Evolutionary conservation across 495 filamentous ascomycete species (phyloP).

Genomic region (Pyrenula massariospora): DNA sequence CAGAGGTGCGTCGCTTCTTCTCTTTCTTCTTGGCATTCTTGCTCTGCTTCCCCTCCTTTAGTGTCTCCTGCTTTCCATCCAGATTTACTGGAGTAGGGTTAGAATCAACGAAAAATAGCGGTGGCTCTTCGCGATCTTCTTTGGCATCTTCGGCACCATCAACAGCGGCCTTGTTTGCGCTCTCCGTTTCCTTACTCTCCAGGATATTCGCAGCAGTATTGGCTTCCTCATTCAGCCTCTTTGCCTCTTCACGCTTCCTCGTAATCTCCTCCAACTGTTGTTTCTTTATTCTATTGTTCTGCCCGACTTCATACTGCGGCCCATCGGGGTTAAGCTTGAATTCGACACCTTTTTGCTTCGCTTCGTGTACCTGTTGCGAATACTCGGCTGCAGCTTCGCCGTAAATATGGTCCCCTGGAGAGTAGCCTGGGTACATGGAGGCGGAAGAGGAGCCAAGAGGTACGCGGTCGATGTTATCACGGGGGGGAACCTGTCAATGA

Average conservation of each 20-base stretch:
- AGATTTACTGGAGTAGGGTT: conserved; percentile 13
- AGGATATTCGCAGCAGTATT: background rate
- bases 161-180: background rate
- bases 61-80: conserved; percentile 1
- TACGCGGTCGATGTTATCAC: conserved; percentile 11
- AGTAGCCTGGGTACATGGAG: conserved; percentile 20
- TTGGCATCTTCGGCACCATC: background rate
- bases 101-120: conserved; percentile 12
- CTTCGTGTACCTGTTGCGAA: conserved; percentile 7
- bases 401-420: conserved; percentile 13
- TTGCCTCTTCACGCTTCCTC: conserved; percentile 1
- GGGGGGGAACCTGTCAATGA: conserved; percentile 9
- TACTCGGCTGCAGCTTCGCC: conserved; percentile 15
- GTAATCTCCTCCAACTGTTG: conserved; percentile 2
- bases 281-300: conserved; percentile 6
- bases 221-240: background rate
- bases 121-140: conserved; percentile 1
- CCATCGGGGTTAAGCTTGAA: conserved; percentile 6
- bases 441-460: conserved; percentile 16
- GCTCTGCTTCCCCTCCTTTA: background rate
- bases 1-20: background rate
- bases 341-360: conserved; percentile 10
- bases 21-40: background rate
- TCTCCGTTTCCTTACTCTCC: background rate
- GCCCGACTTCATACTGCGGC: conserved; percentile 14